Conservation (phyloP, 805 yeast species). For the Candida quercuum region DNA sequence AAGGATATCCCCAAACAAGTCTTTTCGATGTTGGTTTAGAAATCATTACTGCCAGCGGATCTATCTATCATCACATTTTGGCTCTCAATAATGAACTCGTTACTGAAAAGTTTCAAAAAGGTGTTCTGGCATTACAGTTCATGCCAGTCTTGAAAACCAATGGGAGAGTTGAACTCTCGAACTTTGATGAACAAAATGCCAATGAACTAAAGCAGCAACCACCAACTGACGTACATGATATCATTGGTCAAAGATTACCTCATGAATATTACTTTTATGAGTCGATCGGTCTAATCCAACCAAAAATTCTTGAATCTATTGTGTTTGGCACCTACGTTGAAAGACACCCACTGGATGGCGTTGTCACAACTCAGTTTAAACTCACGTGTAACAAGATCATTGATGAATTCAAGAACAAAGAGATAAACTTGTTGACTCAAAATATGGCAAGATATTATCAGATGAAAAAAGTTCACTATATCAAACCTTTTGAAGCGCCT, state of each 20-base stretch:
- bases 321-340: slow-evolving; percentile 58
- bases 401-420: slow-evolving; percentile 48
- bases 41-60: slow-evolving; percentile 36
- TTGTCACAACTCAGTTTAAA: slow-evolving; percentile 52
- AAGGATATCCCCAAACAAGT: slow-evolving; percentile 20
- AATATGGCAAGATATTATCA: slow-evolving; percentile 82
- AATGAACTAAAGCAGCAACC: slow-evolving; percentile 6
- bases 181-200: slow-evolving; percentile 29
- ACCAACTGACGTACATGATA: slow-evolving; percentile 78
- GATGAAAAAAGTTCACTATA: slow-evolving; percentile 53
- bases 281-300: slow-evolving; percentile 67
- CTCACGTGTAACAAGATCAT: slow-evolving; percentile 43
- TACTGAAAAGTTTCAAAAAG: slow-evolving; percentile 55
- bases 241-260: slow-evolving; percentile 80
- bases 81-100: slow-evolving; percentile 40
- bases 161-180: slow-evolving; percentile 63
- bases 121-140: slow-evolving; percentile 60
- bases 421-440: slow-evolving; percentile 63
- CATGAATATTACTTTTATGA: slow-evolving; percentile 80
- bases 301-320: slow-evolving; percentile 61
- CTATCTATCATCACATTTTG: slow-evolving; percentile 43
- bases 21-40: slow-evolving; percentile 33
- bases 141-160: slow-evolving; percentile 67
- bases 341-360: slow-evolving; percentile 63
- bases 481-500: slow-evolving; percentile 48